Evolutionary conservation across 1,284 basidiomycete species (phyloP), one percentile per base, ranked within the genome.

Genomic region (Exobasidium rhododendri): DNA sequence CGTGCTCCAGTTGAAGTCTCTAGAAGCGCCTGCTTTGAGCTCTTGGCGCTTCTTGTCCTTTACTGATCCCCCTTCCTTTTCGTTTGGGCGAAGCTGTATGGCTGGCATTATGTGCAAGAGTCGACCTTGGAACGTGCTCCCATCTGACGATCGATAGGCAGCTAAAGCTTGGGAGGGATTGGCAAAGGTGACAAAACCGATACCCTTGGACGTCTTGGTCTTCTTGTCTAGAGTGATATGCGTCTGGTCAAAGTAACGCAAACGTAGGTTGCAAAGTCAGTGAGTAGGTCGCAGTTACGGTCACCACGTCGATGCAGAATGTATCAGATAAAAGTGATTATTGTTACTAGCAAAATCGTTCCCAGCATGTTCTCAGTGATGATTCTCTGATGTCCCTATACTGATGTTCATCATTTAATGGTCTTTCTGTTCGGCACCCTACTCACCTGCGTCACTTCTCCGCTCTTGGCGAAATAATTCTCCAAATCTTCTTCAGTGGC

Each of bases 1-100:
- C 84, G 92, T 90, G 50, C 88, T 88, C 94, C 94, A 98, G 80
- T 94, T 96, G 76, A 97, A 94, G 65, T 92, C 91, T 69, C 88
- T 88, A 35, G 88, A 87, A 4, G 89, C 88, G 28, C 82, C 83
- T 14, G 87, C 84, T 79, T 90, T 94, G 66, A 87, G 83, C 79
- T 89, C 88, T 46, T 85, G 81, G 46, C 81, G 79, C 3, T 81
- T 85, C 14, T 85, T 83, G 65, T 84, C 85, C 70, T 91, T 89
- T 46, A 79, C 61, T 14, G 77, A 70, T 20, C 52, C 28, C 31
- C 62, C 35, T n/a, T 31, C 45, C n/a, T 59, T 60, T 3, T 66
- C 65, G 10, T 63, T 62, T 7, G 71, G 58, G 2, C 83, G 80
- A 56, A 84, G 83, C 28, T 89, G 87, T 44, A 88, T 88, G 10